Evolutionary conservation across 2,329 filamentous ascomycete species (phyloP).

Genomic region (Alternaria metachromatica): DNA sequence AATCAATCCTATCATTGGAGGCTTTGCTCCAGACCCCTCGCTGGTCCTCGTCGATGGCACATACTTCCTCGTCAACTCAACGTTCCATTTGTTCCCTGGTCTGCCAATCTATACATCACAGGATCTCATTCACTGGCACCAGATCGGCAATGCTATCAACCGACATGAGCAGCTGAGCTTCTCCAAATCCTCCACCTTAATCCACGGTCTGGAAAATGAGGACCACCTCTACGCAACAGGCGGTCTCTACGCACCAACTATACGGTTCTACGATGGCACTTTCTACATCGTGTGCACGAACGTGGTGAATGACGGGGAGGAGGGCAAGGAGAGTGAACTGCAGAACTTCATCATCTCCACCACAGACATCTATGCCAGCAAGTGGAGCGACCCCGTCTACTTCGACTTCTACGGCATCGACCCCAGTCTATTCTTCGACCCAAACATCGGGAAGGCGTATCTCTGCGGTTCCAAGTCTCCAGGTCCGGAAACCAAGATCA

Average conservation of each 20-base stretch:
- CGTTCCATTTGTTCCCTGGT: slow-evolving; percentile 59
- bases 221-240: slow-evolving; percentile 22
- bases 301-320: slow-evolving; percentile 36
- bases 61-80: slow-evolving; percentile 59
- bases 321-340: slow-evolving; percentile 50
- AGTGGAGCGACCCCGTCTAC: slow-evolving; percentile 19
- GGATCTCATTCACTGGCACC: slow-evolving; percentile 59
- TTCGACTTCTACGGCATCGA: slow-evolving; percentile 24
- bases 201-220: slow-evolving; percentile 5
- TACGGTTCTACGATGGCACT: slow-evolving; percentile 19
- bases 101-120: slow-evolving; percentile 58
- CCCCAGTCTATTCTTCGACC: slow-evolving; percentile 22
- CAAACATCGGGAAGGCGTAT: slow-evolving; percentile 15
- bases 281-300: slow-evolving; percentile 29
- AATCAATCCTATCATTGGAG: slow-evolving; percentile 51
- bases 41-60: slow-evolving; percentile 52
- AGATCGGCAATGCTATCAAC: slow-evolving; percentile 55
- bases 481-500: slow-evolving; percentile 22
- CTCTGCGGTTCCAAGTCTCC: slow-evolving; percentile 27
- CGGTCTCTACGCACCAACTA: slow-evolving; percentile 25
- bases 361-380: slow-evolving; percentile 12
- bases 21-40: slow-evolving; percentile 57
- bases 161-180: slow-evolving; percentile 56
- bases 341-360: slow-evolving; percentile 45
- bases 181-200: slow-evolving; percentile 53